A percentile compares a stretch with the other conserved stretches of the same genome.
These are phyloP conservation scores for Phytophthora parvispora DNA, from an alignment of 352 stramenopile genomes.

Conservation along the genomic window DNA sequence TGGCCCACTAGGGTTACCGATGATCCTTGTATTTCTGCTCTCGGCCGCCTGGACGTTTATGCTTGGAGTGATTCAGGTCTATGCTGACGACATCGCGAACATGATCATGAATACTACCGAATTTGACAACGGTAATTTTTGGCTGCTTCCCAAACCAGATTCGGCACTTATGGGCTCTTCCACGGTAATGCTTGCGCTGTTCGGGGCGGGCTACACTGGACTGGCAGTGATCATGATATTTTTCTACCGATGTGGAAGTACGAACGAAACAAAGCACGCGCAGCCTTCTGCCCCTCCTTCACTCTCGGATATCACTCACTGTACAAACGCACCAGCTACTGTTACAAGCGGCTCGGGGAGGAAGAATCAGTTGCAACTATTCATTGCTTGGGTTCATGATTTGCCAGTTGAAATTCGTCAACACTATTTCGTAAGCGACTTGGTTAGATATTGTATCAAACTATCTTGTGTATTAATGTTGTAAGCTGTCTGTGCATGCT, in stretches of 20 bases:
- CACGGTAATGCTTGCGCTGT: constrained; percentile 27
- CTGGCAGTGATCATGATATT: constrained; percentile 42
- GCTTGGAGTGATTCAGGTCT: constrained; percentile 39
- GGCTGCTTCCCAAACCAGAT: constrained; percentile 34
- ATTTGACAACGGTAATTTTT: constrained; percentile 52
- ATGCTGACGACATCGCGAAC: constrained; percentile 37
- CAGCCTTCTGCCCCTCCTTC: background rate
- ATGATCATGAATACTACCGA: constrained; percentile 33
- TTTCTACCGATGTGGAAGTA: constrained; percentile 9
- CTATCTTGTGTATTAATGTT: background rate
- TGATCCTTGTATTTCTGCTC: constrained; percentile 41
- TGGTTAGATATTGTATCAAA: background rate
- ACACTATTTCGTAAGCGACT: constrained; percentile 4
- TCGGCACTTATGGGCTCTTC: constrained; percentile 12
- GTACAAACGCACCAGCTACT: background rate
- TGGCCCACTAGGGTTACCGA: constrained; percentile 33
- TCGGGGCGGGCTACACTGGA: constrained; percentile 30
- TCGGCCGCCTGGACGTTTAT: constrained; percentile 34
- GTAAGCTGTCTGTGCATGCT: background rate
- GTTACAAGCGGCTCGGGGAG: background rate
- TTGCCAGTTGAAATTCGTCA: constrained; percentile 9
- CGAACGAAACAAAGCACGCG: background rate
- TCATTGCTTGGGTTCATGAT: constrained; percentile 2
- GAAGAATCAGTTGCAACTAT: background rate
- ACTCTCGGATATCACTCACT: background rate